These are phyloP conservation scores for Dactylella cylindrospora DNA, from an alignment of 2,329 filamentous ascomycete genomes.

Conservation along the genomic window DNA sequence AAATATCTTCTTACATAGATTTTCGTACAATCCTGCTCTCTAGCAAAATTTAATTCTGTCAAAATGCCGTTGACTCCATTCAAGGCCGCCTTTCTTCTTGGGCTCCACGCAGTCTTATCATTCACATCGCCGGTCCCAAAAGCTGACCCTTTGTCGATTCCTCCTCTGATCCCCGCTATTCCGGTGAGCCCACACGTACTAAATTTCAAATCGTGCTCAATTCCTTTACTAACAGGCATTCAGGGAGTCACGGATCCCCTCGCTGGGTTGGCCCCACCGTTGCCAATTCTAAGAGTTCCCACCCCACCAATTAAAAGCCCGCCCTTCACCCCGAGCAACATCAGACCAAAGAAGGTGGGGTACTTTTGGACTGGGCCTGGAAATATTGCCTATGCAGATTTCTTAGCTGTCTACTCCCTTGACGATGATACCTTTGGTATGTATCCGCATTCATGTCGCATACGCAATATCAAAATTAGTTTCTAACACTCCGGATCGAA, in stretches of 20 bases:
- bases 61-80: slow-evolving; percentile 23
- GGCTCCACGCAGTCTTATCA: slow-evolving; percentile 7
- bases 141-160: slow-evolving; percentile 52
- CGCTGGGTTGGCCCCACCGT: slow-evolving; percentile 57
- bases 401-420: slow-evolving; percentile 62
- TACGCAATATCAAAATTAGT: slow-evolving; percentile 46
- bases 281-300: slow-evolving; percentile 63
- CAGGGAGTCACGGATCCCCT: slow-evolving; percentile 61
- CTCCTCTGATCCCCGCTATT: slow-evolving; percentile 62
- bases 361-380: slow-evolving; percentile 66
- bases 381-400: slow-evolving; percentile 63
- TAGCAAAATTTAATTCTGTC: too few relatives aligned
- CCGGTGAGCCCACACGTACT: slow-evolving; percentile 50
- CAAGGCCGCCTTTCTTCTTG: slow-evolving; percentile 19
- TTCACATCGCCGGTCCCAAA: slow-evolving; percentile 24
- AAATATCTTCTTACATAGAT: too few relatives aligned
- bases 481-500: slow-evolving; percentile 50
- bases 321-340: slow-evolving; percentile 58
- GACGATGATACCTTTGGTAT: slow-evolving; percentile 57
- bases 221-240: background rate
- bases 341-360: slow-evolving; percentile 67
- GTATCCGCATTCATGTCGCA: background rate
- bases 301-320: slow-evolving; percentile 62
- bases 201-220: background rate
- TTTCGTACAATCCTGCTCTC: too few relatives aligned